Base-by-base conservation (phyloP, 352 stramenopile species). In the Lagenidium sp. region DNA sequence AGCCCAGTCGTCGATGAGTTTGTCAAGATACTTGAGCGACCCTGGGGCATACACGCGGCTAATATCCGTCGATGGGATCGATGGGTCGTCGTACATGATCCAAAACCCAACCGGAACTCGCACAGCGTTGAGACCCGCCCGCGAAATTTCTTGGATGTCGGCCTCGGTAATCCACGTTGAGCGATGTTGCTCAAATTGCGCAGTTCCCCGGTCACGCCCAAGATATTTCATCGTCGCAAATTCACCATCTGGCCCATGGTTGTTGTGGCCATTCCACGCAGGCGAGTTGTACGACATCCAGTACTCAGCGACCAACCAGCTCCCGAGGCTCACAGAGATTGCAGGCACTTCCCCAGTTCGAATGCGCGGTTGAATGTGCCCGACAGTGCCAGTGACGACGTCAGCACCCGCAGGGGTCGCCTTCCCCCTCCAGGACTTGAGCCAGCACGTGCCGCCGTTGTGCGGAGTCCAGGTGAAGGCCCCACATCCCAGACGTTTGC, bases 311-410 rank as follows among this genome's bases (percentile, higher is more conserved):
- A 50, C 31, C 25, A 44, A 39, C 50, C 26, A 57, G 25, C n/a
- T 57, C 12, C 71, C 75, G 24, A 88, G 53, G 53, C 85, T 88
- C 26, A 88, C 75, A 6, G 70, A 66, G 8, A 59, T 56, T 12
- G 41, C 7, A 2, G 41, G 39, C 7, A 63, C 30, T 7, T 47
- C 39, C 22, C 44, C 40, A 22, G 8, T 34, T n/a, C 57, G 57
- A 20, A 67, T 60, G 20, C 31, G 39, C 16, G 40, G 40, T 41
- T 68, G 44, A 30, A 68, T 41, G 40, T 64, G 54, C 19, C 13
- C 44, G 26, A 19, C 13, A 2, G 37, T 46, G 41, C 26, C 35
- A 8, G 12, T 44, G 12, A 58, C 32, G 12, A 53, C 44, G 15
- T n/a, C 28, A 32, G 28, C 28, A 32, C 28, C 15, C 28, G 28